Conservation (phyloP, 345 rosid species). For the Euphorbia lathyris region DNA sequence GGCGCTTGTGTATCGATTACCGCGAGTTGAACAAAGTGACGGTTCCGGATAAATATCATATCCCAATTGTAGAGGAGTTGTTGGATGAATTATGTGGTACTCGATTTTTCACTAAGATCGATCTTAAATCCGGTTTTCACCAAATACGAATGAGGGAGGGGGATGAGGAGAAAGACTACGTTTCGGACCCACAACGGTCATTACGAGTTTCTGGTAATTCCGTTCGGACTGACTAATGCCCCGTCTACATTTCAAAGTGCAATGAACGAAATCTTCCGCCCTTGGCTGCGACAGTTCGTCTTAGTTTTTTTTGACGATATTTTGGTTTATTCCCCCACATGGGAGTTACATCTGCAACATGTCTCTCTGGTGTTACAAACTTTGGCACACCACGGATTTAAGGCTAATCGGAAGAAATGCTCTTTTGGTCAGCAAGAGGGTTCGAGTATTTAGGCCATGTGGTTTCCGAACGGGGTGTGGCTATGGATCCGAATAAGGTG, state of each 20-base stretch:
- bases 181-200: not conserved
- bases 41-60: too few relatives aligned
- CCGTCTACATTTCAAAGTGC: too few relatives aligned
- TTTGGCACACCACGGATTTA: not conserved
- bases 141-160: not conserved
- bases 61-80: not conserved
- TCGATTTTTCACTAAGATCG: not conserved
- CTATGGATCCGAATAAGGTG: not conserved
- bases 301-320: not conserved
- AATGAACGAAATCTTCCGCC: too few relatives aligned
- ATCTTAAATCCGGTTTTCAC: not conserved
- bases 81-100: not conserved
- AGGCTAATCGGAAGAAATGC: not conserved
- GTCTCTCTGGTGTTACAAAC: not conserved
- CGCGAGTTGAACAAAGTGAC: not conserved
- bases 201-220: too few relatives aligned
- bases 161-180: not conserved
- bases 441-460: not conserved
- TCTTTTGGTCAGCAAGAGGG: not conserved
- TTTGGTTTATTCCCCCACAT: not conserved
- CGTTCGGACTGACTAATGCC: too few relatives aligned
- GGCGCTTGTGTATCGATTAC: not conserved
- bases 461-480: not conserved
- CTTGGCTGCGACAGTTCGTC: not conserved
- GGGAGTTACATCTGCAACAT: too few relatives aligned